Conservation (phyloP, 164 flowering plant species). For the Vitis labrusca region DNA sequence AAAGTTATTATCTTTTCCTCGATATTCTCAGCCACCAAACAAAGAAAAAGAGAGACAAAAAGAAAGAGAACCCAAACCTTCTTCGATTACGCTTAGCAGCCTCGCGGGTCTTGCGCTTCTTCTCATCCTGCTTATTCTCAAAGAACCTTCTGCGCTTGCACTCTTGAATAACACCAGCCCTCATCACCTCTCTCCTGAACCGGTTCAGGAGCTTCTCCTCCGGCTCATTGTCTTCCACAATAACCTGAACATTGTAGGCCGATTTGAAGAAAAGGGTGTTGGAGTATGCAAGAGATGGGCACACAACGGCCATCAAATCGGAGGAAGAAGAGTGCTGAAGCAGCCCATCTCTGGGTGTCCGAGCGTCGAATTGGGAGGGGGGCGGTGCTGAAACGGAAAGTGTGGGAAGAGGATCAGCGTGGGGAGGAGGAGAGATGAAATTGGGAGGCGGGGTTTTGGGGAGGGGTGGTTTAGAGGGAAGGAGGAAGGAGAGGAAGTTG, state of each 20-base stretch:
- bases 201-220: constrained; percentile 63
- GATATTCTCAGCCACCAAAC: constrained; percentile 4
- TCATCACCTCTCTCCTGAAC: constrained; percentile 71
- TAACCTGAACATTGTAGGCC: constrained; percentile 62
- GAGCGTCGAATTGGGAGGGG: neutral
- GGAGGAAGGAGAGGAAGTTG: constrained; percentile 41
- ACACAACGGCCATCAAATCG: constrained; percentile 49
- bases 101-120: constrained; percentile 63
- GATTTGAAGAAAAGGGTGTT: constrained; percentile 60
- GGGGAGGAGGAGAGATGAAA: neutral
- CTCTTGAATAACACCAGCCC: constrained; percentile 72
- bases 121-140: constrained; percentile 70
- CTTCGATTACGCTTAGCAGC: constrained; percentile 68
- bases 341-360: constrained; percentile 5
- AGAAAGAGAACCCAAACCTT: constrained; percentile 31
- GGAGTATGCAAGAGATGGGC: constrained; percentile 59
- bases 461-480: constrained; percentile 30
- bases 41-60: neutral
- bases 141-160: constrained; percentile 50
- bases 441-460: constrained; percentile 14
- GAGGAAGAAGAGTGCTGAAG: constrained; percentile 3
- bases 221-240: constrained; percentile 68
- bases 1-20: neutral
- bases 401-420: neutral
- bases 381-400: neutral